Evolutionary conservation across 495 filamentous ascomycete genomes (phyloP), one percentile per base, ranked within the genome.

Genomic region (Aspergillus indologenus): DNA sequence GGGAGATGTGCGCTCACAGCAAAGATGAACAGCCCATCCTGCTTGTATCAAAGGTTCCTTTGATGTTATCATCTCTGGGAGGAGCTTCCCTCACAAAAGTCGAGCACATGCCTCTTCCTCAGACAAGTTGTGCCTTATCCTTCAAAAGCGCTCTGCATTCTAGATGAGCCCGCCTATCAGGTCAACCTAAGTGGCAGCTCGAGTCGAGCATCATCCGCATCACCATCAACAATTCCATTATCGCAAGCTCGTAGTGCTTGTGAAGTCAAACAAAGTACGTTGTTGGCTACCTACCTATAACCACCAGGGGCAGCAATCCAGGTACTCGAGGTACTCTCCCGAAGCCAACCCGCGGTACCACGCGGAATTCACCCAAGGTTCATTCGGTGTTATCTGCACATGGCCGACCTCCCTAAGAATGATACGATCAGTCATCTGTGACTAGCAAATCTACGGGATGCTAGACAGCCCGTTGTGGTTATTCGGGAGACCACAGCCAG

Each of bases 301-400:
- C 7, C 5, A 40, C 34, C 34, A 47, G 43, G 15, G 29, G 26
- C 44, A 17, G 50, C 56, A 56, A 57, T 40, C 53, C 49, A n/a
- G n/a, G n/a, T n/a, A n/a, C 9, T 9, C 9, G 26, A 43, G 42
- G 45, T 42, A 52, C 53, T 22, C 29, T 34, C 34, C 45, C 50
- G 56, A 61, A 54, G 51, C 53, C 40, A 60, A 40, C 46, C 48
- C 55, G 21, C 61, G 59, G 60, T 65, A 59, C 63, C 63, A 59
- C 47, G 53, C 66, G 66, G 66, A 49, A 62, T 54, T 23, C 55
- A 65, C 21, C 66, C 66, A 68, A 62, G 66, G 66, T 65, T 68
- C 24, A 23, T 23, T 50, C 46, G 40, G 19, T 44, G 23, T 52
- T 44, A 18, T 57, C 53, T 49, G 51, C 55, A 51, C 54, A 51